Conservation (phyloP, 345 rosid species). For the Eucalyptus albens region DNA sequence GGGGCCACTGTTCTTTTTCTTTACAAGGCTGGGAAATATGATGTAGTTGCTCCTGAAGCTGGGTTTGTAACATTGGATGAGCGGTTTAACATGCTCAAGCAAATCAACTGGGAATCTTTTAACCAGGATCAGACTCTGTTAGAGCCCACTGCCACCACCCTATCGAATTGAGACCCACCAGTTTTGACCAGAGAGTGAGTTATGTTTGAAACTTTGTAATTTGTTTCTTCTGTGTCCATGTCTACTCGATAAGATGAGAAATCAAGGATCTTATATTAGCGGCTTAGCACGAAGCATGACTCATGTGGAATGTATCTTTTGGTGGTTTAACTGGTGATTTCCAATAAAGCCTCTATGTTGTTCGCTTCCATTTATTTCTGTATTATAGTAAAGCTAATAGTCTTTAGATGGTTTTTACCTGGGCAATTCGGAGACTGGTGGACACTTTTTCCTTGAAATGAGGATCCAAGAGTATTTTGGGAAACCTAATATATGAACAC, state of each 20-base stretch:
- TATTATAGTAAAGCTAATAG: not conserved
- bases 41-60: slow-evolving; percentile 35
- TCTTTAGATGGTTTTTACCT: not conserved
- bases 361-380: not conserved
- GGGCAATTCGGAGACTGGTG: not conserved
- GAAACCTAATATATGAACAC: not conserved
- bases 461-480: not conserved
- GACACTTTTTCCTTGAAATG: not conserved
- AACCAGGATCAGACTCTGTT: slow-evolving; percentile 27
- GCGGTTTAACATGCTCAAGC: slow-evolving; percentile 51
- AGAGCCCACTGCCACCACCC: slow-evolving; percentile 34
- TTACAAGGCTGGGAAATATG: slow-evolving; percentile 55
- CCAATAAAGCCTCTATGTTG: not conserved
- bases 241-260: not conserved
- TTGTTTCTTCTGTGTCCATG: not conserved
- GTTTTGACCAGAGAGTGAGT: not conserved
- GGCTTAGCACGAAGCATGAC: not conserved
- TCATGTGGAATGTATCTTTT: not conserved
- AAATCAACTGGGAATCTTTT: slow-evolving; percentile 51
- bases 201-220: not conserved
- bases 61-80: slow-evolving; percentile 53
- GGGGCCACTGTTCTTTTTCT: slow-evolving; percentile 50
- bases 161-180: not conserved
- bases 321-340: not conserved
- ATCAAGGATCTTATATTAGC: not conserved